Evolutionary conservation across 345 rosid species (phyloP).

Genomic region (Erucastrum elatum): DNA sequence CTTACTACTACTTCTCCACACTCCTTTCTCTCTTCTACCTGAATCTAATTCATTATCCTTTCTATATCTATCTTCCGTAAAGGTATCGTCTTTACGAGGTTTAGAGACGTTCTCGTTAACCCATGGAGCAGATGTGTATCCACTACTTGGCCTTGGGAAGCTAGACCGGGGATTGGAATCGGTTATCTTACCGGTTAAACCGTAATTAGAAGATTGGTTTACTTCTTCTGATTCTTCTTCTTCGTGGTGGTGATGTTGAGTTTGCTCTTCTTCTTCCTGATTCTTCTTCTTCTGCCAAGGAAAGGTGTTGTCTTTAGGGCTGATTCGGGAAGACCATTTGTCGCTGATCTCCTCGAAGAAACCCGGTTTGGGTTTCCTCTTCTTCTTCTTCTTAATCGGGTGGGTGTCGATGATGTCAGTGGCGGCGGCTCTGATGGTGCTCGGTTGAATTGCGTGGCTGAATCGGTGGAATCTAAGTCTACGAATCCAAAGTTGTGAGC

Average conservation of each 20-base stretch:
- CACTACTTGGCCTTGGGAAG: constrained; percentile 22
- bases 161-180: constrained; percentile 26
- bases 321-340: constrained; percentile 65
- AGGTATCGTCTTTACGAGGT: neutral
- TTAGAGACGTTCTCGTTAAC: neutral
- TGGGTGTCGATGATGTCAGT: constrained; percentile 28
- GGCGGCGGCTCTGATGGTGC: constrained; percentile 24
- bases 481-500: neutral
- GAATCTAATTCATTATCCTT: neutral
- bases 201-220: constrained; percentile 20
- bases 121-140: constrained; percentile 64
- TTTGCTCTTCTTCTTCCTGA: constrained; percentile 24
- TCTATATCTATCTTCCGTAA: constrained; percentile 24
- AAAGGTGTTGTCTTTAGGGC: constrained; percentile 50
- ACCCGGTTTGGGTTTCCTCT: constrained; percentile 69
- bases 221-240: constrained; percentile 6
- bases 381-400: constrained; percentile 42
- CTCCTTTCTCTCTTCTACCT: constrained; percentile 29
- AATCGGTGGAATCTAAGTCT: constrained; percentile 37
- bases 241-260: neutral
- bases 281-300: constrained; percentile 67
- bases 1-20: constrained; percentile 40
- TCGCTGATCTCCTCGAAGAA: constrained; percentile 67
- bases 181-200: constrained; percentile 31
- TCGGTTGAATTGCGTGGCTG: constrained; percentile 33